Evolutionary conservation across 1,284 basidiomycete genomes (phyloP), one percentile per base, ranked within the genome.

Genomic region (Lignosus rhinocerotis): DNA sequence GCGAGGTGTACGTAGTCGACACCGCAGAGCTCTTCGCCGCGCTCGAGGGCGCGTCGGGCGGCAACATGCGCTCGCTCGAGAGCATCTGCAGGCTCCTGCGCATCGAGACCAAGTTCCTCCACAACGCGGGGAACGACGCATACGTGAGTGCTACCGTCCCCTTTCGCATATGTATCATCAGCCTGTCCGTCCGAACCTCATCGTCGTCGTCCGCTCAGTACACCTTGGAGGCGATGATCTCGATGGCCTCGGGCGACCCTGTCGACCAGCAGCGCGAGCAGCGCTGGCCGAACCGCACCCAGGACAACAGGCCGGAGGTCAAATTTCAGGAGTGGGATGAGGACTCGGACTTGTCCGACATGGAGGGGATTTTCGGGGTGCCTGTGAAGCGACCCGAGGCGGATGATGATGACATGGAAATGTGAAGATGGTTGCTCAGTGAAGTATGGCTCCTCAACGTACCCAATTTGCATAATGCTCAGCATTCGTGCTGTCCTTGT

Each of bases 121-220:
- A 94, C 76, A 94, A 94, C 69, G 90, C 90, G 2, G 92, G 92
- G 0, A 94, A 94, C 68, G 92, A 94, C 71, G 92, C 92, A 0
- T 80, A 87, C 69, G 90, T 91, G 67, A 54, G 85, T 77, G n/a
- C n/a, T n/a, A 32, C 50, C 10, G 12, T 47, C 17, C 42, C 11
- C 39, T 25, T 38, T 10, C 7, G 14, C n/a, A n/a, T 55, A n/a
- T 12, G 11, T 38, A 11, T 38, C 34, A n/a, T 25, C 6, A 25
- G 16, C 14, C 54, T 11, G 42, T 2, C 6, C 21, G 11, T 48
- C 16, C 30, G 17, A 43, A 42, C n/a, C 6, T 16, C 8, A 31
- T 53, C 9, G 33, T 41, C 58, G 39, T 38, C 42, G 21, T 36
- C 6, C 25, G 38, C 53, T 50, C 59, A 90, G 87, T 90, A 84